Conservation (phyloP, 208 protist genomes). For the Acanthamoeba sp. region DNA sequence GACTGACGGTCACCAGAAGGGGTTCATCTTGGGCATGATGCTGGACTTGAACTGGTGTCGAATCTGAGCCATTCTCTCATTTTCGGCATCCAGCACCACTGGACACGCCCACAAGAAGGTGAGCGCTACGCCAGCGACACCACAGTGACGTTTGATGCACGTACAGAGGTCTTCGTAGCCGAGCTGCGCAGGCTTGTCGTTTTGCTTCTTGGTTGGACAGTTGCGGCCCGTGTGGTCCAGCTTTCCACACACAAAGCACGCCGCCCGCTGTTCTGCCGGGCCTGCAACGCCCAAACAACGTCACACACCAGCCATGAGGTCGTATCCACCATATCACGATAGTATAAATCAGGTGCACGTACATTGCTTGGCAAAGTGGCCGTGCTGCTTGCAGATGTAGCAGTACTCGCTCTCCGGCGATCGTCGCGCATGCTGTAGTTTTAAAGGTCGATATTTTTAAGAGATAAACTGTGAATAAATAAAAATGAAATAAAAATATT, state of each 20-base stretch:
- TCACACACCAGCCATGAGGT: no score
- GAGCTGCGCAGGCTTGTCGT: not conserved
- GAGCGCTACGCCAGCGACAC: not conserved
- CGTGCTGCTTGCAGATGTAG: constrained; percentile 36
- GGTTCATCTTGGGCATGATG: constrained; percentile 39
- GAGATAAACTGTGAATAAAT: not conserved
- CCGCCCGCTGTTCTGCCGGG: not conserved
- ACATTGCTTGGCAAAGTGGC: constrained; percentile 41
- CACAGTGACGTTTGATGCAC: not conserved
- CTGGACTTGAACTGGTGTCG: constrained; percentile 2
- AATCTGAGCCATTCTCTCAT: not conserved
- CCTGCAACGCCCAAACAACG: not conserved
- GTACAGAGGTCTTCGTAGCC: constrained; percentile 5
- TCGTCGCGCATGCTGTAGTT: not conserved
- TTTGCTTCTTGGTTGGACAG: not conserved
- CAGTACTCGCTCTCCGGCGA: not conserved
- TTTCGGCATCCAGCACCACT: constrained; percentile 29
- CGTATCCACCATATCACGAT: no score
- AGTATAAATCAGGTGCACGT: no score
- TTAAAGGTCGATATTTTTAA: not conserved
- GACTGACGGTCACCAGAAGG: not conserved
- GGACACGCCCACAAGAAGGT: not conserved
- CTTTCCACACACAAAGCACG: constrained; percentile 17
- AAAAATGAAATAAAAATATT: not conserved
- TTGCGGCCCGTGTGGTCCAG: constrained; percentile 32